Percentiles rank a stretch among this genome's conserved stretches.
Evolutionary conservation across 1,284 basidiomycete species (phyloP).

Genomic region (Ustilago xerochloae): DNA sequence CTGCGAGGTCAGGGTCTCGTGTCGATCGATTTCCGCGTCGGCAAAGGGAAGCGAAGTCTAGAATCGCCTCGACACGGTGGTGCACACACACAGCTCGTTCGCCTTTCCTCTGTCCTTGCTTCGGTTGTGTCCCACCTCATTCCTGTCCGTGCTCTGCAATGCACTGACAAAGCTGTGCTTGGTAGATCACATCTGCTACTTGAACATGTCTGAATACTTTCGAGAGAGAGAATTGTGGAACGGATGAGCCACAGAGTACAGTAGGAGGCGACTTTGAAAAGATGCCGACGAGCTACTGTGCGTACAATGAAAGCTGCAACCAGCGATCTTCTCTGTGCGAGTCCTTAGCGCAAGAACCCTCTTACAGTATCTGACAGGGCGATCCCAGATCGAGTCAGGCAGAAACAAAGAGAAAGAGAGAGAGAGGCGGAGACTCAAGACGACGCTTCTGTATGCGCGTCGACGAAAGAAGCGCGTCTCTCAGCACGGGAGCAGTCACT

Average conservation of each 20-base stretch:
- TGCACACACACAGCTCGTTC: too few relatives aligned
- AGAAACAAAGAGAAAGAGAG: neutral
- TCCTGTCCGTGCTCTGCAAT: too few relatives aligned
- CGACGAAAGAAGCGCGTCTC: neutral
- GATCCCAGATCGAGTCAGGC: neutral
- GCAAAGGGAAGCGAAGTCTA: conserved; percentile 12
- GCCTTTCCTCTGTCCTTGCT: neutral
- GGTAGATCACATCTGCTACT: too few relatives aligned
- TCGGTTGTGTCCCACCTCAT: too few relatives aligned
- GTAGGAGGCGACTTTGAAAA: neutral
- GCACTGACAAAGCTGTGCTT: too few relatives aligned
- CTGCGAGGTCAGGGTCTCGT: conserved; percentile 17
- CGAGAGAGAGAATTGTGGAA: neutral
- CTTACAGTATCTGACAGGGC: neutral
- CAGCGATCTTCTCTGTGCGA: too few relatives aligned
- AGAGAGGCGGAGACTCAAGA: neutral
- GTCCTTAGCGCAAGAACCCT: neutral
- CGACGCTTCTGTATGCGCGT: neutral
- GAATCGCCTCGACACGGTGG: conserved; percentile 2
- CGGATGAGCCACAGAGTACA: neutral
- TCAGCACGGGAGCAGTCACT: neutral
- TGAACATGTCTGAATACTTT: too few relatives aligned
- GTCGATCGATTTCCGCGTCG: conserved; percentile 36
- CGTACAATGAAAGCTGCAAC: neutral
- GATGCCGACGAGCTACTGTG: neutral